Conservation (phyloP, 1,284 basidiomycete genomes). For the Mycosarcoma maydis region DNA sequence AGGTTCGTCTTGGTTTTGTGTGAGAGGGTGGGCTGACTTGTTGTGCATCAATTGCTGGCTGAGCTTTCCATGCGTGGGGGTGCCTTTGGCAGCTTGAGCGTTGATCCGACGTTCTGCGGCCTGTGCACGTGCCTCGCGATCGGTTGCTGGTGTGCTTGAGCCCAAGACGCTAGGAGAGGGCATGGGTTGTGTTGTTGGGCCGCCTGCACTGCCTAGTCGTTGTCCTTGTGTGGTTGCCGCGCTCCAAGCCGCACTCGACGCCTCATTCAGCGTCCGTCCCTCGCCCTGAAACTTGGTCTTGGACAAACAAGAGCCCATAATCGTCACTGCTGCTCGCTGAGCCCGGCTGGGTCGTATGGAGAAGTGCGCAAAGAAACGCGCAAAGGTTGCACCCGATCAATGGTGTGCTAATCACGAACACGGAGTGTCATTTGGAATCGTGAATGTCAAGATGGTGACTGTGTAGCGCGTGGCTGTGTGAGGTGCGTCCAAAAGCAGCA, state of each 20-base stretch:
- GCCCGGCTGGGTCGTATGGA: too few relatives aligned
- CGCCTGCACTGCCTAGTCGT: constrained; percentile 10
- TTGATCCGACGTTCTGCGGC: constrained; percentile 33
- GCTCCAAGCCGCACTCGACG: background rate
- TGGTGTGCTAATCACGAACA: too few relatives aligned
- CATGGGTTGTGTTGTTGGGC: background rate
- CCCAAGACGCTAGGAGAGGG: background rate
- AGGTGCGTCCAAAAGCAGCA: too few relatives aligned
- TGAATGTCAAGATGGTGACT: too few relatives aligned
- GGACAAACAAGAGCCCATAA: constrained; percentile 37
- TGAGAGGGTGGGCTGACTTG: constrained; percentile 9
- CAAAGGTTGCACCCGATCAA: background rate
- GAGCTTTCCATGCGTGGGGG: constrained; percentile 22
- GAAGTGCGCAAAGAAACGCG: background rate
- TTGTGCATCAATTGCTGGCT: constrained; percentile 29
- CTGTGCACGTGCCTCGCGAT: constrained; percentile 31
- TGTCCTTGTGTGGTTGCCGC: constrained; percentile 1
- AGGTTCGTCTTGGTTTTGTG: constrained; percentile 3
- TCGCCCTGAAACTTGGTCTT: constrained; percentile 25
- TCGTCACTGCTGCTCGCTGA: background rate
- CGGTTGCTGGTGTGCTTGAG: constrained; percentile 7
- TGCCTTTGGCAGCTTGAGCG: constrained; percentile 24
- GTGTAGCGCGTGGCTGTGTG: too few relatives aligned
- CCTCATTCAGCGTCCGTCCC: constrained; percentile 23
- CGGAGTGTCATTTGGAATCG: too few relatives aligned